These are phyloP conservation scores for Colletotrichum gloeosporioides DNA, from an alignment of 2,329 filamentous ascomycete genomes.

Conservation along the genomic window DNA sequence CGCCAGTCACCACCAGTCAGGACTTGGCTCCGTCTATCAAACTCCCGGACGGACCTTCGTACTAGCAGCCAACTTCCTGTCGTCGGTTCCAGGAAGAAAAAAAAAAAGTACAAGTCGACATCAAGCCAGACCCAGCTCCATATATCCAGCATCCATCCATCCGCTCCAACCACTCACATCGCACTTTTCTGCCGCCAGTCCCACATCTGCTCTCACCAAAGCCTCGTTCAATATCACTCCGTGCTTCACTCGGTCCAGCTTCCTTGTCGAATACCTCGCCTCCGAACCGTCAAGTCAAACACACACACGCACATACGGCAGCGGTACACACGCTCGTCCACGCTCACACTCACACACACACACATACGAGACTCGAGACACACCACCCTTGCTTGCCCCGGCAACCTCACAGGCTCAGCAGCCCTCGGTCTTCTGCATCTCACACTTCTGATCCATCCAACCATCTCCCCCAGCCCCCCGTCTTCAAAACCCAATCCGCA, in stretches of 20 bases:
- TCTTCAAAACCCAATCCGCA: conserved; percentile 27
- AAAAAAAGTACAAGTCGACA: neutral
- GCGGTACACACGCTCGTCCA: neutral
- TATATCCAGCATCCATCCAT: conserved; percentile 34
- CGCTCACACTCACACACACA: neutral
- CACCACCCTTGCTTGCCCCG: conserved; percentile 20
- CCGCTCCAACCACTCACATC: conserved; percentile 44
- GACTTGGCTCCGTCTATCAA: neutral
- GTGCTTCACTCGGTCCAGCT: neutral
- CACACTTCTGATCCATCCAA: conserved; percentile 13
- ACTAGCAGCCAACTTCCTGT: neutral
- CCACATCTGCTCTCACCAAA: neutral
- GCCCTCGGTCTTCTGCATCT: conserved; percentile 15
- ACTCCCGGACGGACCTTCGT: neutral
- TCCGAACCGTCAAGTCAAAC: neutral
- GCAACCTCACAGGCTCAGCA: conserved; percentile 13
- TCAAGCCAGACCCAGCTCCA: conserved; percentile 18
- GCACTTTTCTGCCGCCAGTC: conserved; percentile 15
- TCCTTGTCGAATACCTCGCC: neutral
- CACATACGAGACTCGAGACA: neutral
- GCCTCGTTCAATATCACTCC: neutral
- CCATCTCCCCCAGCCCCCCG: conserved; percentile 22
- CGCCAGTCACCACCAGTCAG: neutral
- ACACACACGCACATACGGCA: neutral
- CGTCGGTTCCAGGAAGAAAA: neutral